Evolutionary conservation across 176 grass and related monocot species (phyloP), one percentile per base, ranked within the genome.

Genomic region (Cymbopogon citratus): DNA sequence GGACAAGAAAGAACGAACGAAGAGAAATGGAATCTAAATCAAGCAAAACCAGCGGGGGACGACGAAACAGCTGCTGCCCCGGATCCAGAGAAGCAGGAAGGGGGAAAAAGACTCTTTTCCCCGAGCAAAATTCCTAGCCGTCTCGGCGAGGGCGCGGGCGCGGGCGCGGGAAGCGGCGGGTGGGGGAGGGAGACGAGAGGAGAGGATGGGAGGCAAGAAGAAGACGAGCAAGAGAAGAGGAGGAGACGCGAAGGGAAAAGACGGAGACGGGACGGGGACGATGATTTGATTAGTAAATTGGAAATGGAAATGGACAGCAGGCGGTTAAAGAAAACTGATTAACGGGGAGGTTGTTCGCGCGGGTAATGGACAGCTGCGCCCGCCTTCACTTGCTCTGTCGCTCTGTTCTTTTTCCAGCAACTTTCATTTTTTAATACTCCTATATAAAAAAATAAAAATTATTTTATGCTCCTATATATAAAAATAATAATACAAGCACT

Each of bases 271-370:
- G 6, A 1, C 4, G 15, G 9, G 2, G n/a, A 6, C 1, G 60
- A 35, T 7, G 74, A 83, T 85, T 57, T 57, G 77, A 89, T 81
- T 77, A 85, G 82, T 77, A 56, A 65, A 64, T n/a, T 34, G 33
- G 33, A 34, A 34, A 34, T 38, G 36, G 36, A 38, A 5, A 85
- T 33, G 70, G 43, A 13, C 31, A 67, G 57, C 74, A 64, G 5
- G 48, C 35, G 59, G 60, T 79, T 74, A 67, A 75, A 85, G 15
- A 73, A 66, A 86, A 60, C 68, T 4, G 43, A 85, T 79, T 79
- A 80, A 73, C 40, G 15, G 68, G 43, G 31, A 64, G 75, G 83
- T 78, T 43, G 38, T 5, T 57, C 52, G 72, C 24, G 26, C 31
- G 40, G 16, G 64, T 31, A 69, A 45, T 57, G 61, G 83, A 72